These are phyloP conservation scores for Spergularia bocconei DNA, from an alignment of 148 eudicot genomes.

Conservation along the genomic window DNA sequence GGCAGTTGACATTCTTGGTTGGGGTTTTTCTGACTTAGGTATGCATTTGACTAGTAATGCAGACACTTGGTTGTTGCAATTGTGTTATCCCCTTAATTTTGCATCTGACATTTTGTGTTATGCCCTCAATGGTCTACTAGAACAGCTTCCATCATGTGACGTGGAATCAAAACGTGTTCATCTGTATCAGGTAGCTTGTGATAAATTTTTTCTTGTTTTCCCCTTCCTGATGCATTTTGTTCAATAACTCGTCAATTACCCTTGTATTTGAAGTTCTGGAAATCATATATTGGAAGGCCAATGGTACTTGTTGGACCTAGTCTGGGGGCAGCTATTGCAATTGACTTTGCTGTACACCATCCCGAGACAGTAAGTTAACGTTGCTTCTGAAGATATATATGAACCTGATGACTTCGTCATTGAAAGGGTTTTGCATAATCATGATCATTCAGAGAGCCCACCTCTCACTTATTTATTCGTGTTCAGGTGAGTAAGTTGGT, in stretches of 20 bases:
- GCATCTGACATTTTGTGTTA: not conserved
- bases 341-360: conserved; percentile 72
- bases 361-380: conserved; percentile 73
- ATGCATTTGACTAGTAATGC: conserved; percentile 4
- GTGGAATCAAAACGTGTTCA: conserved; percentile 85
- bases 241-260: no score
- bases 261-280: conserved; percentile 61
- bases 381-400: not conserved
- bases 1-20: conserved; percentile 94
- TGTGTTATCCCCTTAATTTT: not conserved
- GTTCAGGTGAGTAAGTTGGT: conserved; percentile 80
- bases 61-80: not conserved
- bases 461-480: not conserved
- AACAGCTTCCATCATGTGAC: conserved; percentile 61
- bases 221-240: no score
- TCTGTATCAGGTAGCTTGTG: conserved; percentile 64
- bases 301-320: conserved; percentile 93
- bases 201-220: not conserved
- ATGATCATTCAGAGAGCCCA: no score
- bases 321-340: conserved; percentile 88
- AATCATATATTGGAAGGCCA: conserved; percentile 70
- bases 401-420: not conserved
- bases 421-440: no score
- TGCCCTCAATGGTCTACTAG: conserved; percentile 32
- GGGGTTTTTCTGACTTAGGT: conserved; percentile 96